Conservation (phyloP, 2,329 filamentous ascomycete species). For the Teratosphaeria epicoccoides region DNA sequence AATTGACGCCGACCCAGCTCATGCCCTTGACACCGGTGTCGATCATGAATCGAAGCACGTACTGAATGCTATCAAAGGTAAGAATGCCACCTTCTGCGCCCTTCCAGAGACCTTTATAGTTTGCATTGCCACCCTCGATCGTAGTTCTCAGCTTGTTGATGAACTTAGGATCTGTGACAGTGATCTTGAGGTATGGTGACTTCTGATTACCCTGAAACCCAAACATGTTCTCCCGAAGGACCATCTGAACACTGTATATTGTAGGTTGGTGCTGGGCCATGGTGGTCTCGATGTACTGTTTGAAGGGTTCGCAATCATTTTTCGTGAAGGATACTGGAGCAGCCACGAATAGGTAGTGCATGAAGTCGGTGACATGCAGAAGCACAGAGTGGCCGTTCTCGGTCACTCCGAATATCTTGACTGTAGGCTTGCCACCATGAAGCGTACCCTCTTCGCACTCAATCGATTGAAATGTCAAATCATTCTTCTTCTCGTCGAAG, state of each 20-base stretch:
- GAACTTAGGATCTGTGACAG: slow-evolving; percentile 76
- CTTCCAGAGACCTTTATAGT: slow-evolving; percentile 88
- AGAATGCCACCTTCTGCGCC: slow-evolving; percentile 59
- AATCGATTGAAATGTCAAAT: slow-evolving; percentile 86
- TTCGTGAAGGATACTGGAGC: slow-evolving; percentile 73
- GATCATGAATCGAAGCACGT: slow-evolving; percentile 93
- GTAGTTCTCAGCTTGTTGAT: slow-evolving; percentile 64
- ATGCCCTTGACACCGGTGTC: slow-evolving; percentile 91
- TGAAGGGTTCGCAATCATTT: slow-evolving; percentile 68
- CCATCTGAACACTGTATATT: slow-evolving; percentile 72
- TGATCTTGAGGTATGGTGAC: slow-evolving; percentile 87
- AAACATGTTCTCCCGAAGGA: slow-evolving; percentile 82
- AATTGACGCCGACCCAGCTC: slow-evolving; percentile 88
- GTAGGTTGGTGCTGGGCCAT: slow-evolving; percentile 61
- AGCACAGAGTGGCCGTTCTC: slow-evolving; percentile 81
- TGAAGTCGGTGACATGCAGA: slow-evolving; percentile 88
- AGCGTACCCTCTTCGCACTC: slow-evolving; percentile 85
- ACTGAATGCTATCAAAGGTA: slow-evolving; percentile 94
- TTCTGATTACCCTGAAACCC: slow-evolving; percentile 89
- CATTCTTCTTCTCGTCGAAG: slow-evolving; percentile 55
- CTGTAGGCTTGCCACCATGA: slow-evolving; percentile 61
- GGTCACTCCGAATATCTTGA: slow-evolving; percentile 92
- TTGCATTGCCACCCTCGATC: slow-evolving; percentile 66
- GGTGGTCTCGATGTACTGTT: slow-evolving; percentile 67
- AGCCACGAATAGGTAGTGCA: slow-evolving; percentile 89